phyloP scores from a whole-genome alignment of 805 yeast genomes.

The Yarrowia deformans region DNA sequence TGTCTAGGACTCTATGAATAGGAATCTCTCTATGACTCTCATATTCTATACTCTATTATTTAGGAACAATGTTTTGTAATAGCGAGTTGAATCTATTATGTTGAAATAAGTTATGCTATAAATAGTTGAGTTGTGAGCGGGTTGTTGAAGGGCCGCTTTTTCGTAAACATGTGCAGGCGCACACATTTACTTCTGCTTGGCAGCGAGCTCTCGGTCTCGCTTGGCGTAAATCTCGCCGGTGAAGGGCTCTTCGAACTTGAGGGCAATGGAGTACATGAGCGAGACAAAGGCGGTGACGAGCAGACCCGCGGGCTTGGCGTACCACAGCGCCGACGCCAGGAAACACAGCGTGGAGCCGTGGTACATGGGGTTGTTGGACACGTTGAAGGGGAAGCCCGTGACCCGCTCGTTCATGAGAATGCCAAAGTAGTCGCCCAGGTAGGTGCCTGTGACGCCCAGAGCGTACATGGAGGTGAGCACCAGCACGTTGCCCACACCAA shows the following conservation, averaged over 20 bases:
- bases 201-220: conserved; percentile 57
- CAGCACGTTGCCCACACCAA: conserved; percentile 77
- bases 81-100: conserved; percentile 40
- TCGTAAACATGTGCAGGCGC: too few relatives aligned
- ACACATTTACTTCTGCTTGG: conserved; percentile 45
- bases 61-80: too few relatives aligned
- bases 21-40: too few relatives aligned
- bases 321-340: conserved; percentile 87
- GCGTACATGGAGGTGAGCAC: conserved; percentile 89
- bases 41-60: too few relatives aligned
- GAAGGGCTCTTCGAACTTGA: conserved; percentile 93
- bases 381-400: conserved; percentile 90
- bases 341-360: conserved; percentile 89
- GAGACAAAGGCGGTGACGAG: conserved; percentile 74
- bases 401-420: conserved; percentile 91
- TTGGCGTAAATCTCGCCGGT: conserved; percentile 89
- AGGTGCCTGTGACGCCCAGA: conserved; percentile 94
- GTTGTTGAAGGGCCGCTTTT: conserved; percentile 15
- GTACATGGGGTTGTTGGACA: conserved; percentile 95
- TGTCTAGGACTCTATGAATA: too few relatives aligned
- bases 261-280: conserved; percentile 82
- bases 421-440: conserved; percentile 96
- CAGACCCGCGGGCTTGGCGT: conserved; percentile 90
- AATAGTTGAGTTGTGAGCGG: conserved; percentile 30
- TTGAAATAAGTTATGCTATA: conserved; percentile 39